Conservation (phyloP, 2,329 filamentous ascomycete genomes). For the Lomentospora prolificans region DNA sequence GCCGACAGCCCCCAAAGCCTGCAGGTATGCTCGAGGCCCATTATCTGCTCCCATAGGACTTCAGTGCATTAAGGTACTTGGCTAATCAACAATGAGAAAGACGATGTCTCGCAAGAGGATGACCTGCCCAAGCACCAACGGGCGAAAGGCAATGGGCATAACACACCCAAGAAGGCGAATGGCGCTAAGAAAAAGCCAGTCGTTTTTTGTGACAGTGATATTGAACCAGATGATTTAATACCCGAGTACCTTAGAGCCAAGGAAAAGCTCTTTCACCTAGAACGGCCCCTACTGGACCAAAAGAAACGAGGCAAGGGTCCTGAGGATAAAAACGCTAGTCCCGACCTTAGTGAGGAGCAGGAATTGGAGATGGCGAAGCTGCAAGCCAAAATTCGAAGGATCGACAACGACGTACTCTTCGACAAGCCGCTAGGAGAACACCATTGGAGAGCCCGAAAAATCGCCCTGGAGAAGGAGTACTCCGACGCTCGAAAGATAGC, state of each 20-base stretch:
- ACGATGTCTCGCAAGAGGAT: neutral
- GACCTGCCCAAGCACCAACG: neutral
- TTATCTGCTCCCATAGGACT: neutral
- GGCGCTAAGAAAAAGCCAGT: conserved; percentile 11
- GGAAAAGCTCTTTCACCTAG: conserved; percentile 52
- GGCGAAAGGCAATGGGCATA: conserved; percentile 8
- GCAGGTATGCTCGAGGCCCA: conserved; percentile 16
- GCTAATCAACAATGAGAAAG: neutral
- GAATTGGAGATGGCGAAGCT: conserved; percentile 51
- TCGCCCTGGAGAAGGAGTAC: conserved; percentile 52
- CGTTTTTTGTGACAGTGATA: conserved; percentile 51
- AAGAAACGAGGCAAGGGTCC: conserved; percentile 29
- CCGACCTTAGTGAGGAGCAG: conserved; percentile 18
- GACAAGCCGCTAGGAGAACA: conserved; percentile 56
- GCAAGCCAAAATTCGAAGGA: conserved; percentile 62
- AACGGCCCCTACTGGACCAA: conserved; percentile 33
- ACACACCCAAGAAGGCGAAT: conserved; percentile 23
- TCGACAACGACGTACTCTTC: conserved; percentile 71
- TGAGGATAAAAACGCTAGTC: conserved; percentile 16
- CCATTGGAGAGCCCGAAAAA: conserved; percentile 51
- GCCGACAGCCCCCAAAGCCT: conserved; percentile 17
- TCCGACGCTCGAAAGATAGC: conserved; percentile 36
- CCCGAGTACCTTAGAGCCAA: conserved; percentile 71
- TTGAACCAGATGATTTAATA: conserved; percentile 66
- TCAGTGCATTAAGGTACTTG: neutral